Percentiles rank a stretch among this genome's conserved stretches.
Conservation (phyloP, 208 protist species). For the Spongospora subterranea region DNA sequence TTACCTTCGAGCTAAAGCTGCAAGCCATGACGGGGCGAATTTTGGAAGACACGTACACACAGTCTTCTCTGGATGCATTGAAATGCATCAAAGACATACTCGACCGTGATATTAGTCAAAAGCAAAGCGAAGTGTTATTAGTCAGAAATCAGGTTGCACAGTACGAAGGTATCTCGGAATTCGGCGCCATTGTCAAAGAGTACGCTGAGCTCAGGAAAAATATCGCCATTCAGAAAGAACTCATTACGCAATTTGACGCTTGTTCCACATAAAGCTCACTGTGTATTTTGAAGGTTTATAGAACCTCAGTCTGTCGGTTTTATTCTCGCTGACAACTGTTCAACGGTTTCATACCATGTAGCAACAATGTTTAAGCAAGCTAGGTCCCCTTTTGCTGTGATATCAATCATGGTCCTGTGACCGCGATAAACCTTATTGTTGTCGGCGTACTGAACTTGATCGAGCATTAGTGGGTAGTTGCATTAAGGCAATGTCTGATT, state of each 20-base stretch:
- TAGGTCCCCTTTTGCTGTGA: no score
- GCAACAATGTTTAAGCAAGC: no score
- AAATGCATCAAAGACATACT: background rate
- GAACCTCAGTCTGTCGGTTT: no score
- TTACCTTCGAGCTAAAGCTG: slow-evolving; percentile 25
- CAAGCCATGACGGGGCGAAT: background rate
- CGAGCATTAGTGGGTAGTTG: no score
- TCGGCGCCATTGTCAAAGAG: background rate
- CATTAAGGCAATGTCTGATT: no score
- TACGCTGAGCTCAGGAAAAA: background rate
- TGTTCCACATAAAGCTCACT: no score
- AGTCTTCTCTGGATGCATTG: background rate
- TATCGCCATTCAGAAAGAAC: background rate
- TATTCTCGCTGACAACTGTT: no score
- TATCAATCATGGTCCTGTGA: no score
- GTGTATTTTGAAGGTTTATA: no score
- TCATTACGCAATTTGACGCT: background rate
- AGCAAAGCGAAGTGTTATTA: background rate
- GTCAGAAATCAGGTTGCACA: background rate
- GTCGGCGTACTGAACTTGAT: no score
- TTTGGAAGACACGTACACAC: background rate
- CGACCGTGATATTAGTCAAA: background rate
- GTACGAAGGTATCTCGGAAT: slow-evolving; percentile 49
- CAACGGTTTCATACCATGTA: no score
- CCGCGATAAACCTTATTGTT: no score